Conservation (phyloP, 139 green algal species). For the Chlamydomonas schloesseri region DNA sequence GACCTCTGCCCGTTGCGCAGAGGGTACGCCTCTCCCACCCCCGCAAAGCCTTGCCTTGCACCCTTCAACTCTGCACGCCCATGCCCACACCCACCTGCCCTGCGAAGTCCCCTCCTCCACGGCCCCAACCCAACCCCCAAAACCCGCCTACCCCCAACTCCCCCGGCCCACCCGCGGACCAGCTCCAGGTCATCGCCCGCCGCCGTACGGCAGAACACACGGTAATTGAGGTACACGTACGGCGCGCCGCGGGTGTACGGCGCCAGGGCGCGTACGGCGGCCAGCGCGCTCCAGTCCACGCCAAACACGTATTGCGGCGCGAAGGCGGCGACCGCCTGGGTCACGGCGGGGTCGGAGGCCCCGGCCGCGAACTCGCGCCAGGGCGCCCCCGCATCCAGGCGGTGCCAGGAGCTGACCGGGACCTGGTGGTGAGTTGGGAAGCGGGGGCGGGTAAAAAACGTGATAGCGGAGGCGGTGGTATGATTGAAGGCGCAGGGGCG, state of each 20-base stretch:
- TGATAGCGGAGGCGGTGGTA: background rate
- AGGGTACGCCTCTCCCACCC: too few species aligned
- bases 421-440: constrained; percentile 60
- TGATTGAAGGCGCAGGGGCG: too few species aligned
- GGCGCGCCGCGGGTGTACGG: constrained; percentile 60
- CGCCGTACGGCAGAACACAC: constrained; percentile 60
- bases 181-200: constrained; percentile 44
- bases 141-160: too few species aligned
- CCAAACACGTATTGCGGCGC: constrained; percentile 59
- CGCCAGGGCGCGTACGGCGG: constrained; percentile 55
- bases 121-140: too few species aligned
- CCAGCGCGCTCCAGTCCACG: constrained; percentile 76
- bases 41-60: too few species aligned
- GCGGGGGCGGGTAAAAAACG: background rate
- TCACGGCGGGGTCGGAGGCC: background rate
- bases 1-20: too few species aligned
- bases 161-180: constrained; percentile 25
- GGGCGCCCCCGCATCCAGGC: constrained; percentile 61
- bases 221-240: constrained; percentile 65
- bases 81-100: too few species aligned
- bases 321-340: constrained; percentile 55
- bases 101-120: too few species aligned
- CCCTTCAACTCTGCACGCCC: too few species aligned
- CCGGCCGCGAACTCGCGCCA: constrained; percentile 67
- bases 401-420: constrained; percentile 67